Evolutionary conservation across 2,329 filamentous ascomycete species (phyloP), one percentile per base, ranked within the genome.

Genomic region (Chaetoscypha palmicola): DNA sequence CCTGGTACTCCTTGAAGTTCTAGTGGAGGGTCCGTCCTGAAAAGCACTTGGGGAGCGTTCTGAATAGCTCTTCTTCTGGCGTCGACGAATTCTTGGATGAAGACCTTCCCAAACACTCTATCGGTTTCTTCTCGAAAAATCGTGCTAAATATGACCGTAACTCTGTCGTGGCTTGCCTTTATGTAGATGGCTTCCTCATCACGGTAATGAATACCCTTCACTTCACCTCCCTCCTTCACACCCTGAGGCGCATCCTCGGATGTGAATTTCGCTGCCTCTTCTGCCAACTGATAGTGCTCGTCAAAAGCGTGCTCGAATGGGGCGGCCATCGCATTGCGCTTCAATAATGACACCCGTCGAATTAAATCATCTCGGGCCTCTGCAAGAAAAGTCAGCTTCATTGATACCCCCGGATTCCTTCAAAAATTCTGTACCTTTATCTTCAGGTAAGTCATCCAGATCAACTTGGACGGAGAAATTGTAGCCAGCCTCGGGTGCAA

Each of bases 101-200:
- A 98, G 11, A 98, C 89, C 70, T 96, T 97, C 57, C 92, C 92
- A 60, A 94, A 98, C 46, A 99, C 87, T 50, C 91, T 77, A 64
- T 98, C 92, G 43, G 94, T 98, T 70, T 98, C 94, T 64, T 99
- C 94, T 46, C 88, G 77, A 75, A 99, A 99, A 41, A 97, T 79
- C 32, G 92, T 98, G 68, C 89, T 95, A 75, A 98, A 98, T 62
- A 98, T 98, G 60, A 98, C 90, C 1, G 94, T 98, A 41, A 99
- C 92, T 60, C 92, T 82, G 65, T 99, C 92, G 69, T 94, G 86
- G 65, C 86, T 94, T 50, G 92, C 91, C 71, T 98, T 97, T 71
- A 98, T 84, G 67, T 94, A 98, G 62, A 99, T 97, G 41, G 92
- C 90, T 66, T 99, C 92, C 71, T 97, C 90, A 61, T 99, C 94